phyloP scores from a whole-genome alignment of 2,329 filamentous ascomycete species.

The Dactylellina haptotyla region DNA sequence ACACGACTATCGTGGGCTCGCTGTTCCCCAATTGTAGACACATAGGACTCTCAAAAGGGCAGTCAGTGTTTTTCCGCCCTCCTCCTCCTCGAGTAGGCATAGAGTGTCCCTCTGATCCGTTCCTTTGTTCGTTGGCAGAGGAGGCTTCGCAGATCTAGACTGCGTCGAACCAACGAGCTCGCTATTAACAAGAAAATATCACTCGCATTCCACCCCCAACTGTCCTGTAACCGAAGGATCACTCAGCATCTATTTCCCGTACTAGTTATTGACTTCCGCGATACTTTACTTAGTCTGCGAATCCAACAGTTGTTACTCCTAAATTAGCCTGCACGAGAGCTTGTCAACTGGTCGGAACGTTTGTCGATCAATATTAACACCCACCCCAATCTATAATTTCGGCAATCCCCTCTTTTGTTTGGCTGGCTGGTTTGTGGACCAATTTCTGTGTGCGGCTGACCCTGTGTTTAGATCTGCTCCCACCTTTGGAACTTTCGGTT shows the following conservation, averaged over 20 bases:
- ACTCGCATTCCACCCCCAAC: neutral
- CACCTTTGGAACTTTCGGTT: conserved; percentile 33
- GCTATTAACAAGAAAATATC: conserved; percentile 33
- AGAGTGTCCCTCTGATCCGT: conserved; percentile 1
- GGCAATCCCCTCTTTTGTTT: conserved; percentile 48
- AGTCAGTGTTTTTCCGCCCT: conserved; percentile 1
- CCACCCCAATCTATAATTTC: conserved; percentile 20
- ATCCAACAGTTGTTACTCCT: conserved; percentile 39
- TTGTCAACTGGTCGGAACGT: conserved; percentile 48
- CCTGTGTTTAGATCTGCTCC: conserved; percentile 23
- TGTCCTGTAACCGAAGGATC: conserved; percentile 29
- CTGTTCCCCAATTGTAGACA: conserved; percentile 14
- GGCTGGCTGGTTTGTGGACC: conserved; percentile 13
- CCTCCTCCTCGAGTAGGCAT: conserved; percentile 11
- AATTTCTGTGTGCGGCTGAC: conserved; percentile 49
- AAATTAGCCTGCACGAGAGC: conserved; percentile 49
- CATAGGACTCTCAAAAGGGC: neutral
- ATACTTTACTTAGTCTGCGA: conserved; percentile 22
- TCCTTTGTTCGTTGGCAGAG: conserved; percentile 4
- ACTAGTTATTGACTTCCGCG: conserved; percentile 13
- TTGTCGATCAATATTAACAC: conserved; percentile 51
- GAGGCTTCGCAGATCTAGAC: conserved; percentile 34
- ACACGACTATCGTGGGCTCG: conserved; percentile 8
- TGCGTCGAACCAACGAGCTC: conserved; percentile 20
- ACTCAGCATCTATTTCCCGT: conserved; percentile 30